Base-by-base conservation (phyloP, 2,329 filamentous ascomycete genomes). In the Arachnopeziza araneosa region DNA sequence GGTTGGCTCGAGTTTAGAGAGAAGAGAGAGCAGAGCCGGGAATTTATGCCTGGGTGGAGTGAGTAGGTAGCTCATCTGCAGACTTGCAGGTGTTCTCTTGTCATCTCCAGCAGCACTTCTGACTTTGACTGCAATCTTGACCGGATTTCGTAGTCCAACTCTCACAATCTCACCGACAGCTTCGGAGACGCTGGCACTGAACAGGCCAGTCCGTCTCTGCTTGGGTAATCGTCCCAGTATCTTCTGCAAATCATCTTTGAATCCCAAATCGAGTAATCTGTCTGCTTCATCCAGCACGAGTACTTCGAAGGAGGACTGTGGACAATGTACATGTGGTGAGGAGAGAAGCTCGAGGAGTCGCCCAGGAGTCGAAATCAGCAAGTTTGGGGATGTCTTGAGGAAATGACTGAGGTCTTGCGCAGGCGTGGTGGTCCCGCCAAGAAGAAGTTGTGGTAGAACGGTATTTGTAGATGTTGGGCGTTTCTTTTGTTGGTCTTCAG, bases 281-380 rank as follows among this genome's bases (percentile, higher is more conserved):
- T 99, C 95, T 55, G 93, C 95, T 77, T 99, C 95, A 71, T 99
- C 95, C 44, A 99, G 82, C 2, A 99, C 90, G 12, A 99, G 83
- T 55, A 91, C 85, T 73, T 99, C 93, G 67, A 99, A 98, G 0
- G 90, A 90, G 1, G 90, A 92, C 63, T 93, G 89, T 0, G 91
- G 87, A 68, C 90, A 93, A 72, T 96, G 90, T 17, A 96, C 92
- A 70, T 96, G 89, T 1, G 87, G 89, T 1, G 91, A 96, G 0
- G 88, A 86, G 4, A 99, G 80, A 0, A 99, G 83, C 71, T 97
- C 93, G 6, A 96, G 83, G 1, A 99, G 82, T 53, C 95, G 85
- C 3, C 95, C 96, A 0, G 95, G 95, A 0, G 95, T 98, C 0
- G 89, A 92, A 57, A 99, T 88, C 2, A 99, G 79, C 0, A 99